Conservation (phyloP, 768 basidiomycete species). For the Russula sp. region DNA sequence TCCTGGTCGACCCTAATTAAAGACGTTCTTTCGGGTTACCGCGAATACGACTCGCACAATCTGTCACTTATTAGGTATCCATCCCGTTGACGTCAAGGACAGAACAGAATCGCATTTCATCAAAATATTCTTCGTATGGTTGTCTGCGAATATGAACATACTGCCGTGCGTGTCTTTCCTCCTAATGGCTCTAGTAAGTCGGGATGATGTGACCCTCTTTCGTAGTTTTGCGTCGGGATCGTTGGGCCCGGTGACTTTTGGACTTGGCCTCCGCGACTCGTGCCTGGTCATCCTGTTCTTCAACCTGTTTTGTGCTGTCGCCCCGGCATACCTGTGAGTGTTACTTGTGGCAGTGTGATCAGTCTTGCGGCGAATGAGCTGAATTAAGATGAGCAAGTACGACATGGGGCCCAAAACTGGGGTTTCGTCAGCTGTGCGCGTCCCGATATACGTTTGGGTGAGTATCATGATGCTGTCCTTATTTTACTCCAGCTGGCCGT, state of each 20-base stretch:
- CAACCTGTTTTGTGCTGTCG: conserved; percentile 43
- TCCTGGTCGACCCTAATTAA: neutral
- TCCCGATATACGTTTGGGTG: conserved; percentile 60
- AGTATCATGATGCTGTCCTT: conserved; percentile 32
- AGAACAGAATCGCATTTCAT: conserved; percentile 40
- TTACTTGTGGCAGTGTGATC: neutral
- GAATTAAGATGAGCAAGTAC: conserved; percentile 37
- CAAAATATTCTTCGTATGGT: conserved; percentile 45
- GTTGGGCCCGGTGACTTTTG: conserved; percentile 46
- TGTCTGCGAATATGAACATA: conserved; percentile 43
- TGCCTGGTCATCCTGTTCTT: conserved; percentile 47
- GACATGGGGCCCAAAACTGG: conserved; percentile 75
- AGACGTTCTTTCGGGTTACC: neutral
- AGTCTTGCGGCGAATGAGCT: neutral
- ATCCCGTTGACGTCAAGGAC: conserved; percentile 37
- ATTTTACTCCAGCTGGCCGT: neutral
- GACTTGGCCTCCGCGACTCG: conserved; percentile 45
- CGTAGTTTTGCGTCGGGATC: conserved; percentile 48
- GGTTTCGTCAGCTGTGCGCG: conserved; percentile 78
- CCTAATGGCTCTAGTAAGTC: no score
- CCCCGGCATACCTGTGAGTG: conserved; percentile 47
- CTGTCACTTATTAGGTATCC: conserved; percentile 35
- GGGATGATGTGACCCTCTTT: neutral
- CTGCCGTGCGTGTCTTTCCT: conserved; percentile 36
- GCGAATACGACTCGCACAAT: neutral